Evolutionary conservation across 306 rosid genomes (phyloP).

Genomic region (Corylus americana): DNA sequence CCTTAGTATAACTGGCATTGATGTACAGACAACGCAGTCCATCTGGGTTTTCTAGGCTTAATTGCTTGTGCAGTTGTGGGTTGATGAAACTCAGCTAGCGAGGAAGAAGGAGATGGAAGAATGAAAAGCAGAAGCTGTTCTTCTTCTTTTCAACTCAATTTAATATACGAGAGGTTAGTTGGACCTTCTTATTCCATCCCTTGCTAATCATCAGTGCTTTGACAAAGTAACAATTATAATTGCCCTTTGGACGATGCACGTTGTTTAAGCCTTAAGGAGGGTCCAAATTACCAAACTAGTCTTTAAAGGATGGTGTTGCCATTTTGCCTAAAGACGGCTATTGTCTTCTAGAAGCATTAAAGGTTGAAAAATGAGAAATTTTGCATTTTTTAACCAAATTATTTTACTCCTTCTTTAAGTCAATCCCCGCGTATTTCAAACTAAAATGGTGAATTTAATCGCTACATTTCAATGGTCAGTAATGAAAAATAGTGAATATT

Average conservation of each 20-base stretch:
- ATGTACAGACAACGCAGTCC: conserved; percentile 80
- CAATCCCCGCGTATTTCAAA: too few relatives aligned
- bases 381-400: too few relatives aligned
- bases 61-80: background rate
- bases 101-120: background rate
- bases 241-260: conserved; percentile 23
- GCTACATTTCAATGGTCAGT: too few relatives aligned
- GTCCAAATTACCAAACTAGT: conserved; percentile 19
- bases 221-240: conserved; percentile 35
- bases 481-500: too few relatives aligned
- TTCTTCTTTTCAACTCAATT: conserved; percentile 14
- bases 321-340: background rate
- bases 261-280: background rate
- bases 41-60: conserved; percentile 15
- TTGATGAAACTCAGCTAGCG: background rate
- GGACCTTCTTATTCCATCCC: conserved; percentile 34
- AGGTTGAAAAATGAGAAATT: too few relatives aligned
- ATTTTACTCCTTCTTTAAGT: too few relatives aligned
- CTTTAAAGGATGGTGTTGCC: background rate
- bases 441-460: too few relatives aligned
- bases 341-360: background rate
- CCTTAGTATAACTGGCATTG: conserved; percentile 71
- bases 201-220: conserved; percentile 5
- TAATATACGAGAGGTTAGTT: conserved; percentile 22
- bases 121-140: conserved; percentile 1